phyloP scores from a whole-genome alignment of 2,329 filamentous ascomycete genomes.

The Penicillium verrucosum region DNA sequence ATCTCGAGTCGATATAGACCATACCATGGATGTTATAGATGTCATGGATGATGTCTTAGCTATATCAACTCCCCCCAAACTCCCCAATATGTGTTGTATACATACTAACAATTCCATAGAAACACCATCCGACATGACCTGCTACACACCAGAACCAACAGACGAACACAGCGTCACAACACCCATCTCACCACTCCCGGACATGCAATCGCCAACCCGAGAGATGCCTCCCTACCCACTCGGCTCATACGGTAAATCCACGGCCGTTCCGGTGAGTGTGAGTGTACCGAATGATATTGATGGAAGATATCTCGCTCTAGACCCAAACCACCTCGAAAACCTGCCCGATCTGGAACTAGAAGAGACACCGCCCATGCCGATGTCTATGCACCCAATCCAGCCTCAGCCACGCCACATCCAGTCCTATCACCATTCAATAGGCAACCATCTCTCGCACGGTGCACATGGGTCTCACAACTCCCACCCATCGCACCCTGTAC shows the following conservation, averaged over 20 bases:
- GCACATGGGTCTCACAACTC: background rate
- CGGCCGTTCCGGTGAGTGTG: conserved; percentile 5
- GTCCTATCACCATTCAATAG: conserved; percentile 14
- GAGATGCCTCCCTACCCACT: conserved; percentile 19
- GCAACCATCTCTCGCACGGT: background rate
- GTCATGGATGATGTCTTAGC: background rate
- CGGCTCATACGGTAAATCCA: conserved; percentile 6
- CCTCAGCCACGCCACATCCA: conserved; percentile 3
- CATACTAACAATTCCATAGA: conserved; percentile 18
- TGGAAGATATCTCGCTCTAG: conserved; percentile 8
- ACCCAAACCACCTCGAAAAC: conserved; percentile 25
- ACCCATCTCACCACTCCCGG: conserved; percentile 27
- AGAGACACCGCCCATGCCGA: conserved; percentile 22
- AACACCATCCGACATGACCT: conserved; percentile 40
- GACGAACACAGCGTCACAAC: conserved; percentile 25
- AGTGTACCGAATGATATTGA: conserved; percentile 11
- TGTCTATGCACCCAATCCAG: conserved; percentile 13
- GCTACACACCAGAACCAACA: conserved; percentile 36
- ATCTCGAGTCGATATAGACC: background rate
- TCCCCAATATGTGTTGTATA: background rate
- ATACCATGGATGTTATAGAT: background rate
- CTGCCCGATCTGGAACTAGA: conserved; percentile 28
- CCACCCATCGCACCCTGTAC: background rate
- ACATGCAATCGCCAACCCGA: conserved; percentile 26
- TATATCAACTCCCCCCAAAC: background rate